Percentiles rank a stretch among this genome's conserved stretches.
Conservation (phyloP, 1,139 yeast genomes). For the Diutina rugosa region DNA sequence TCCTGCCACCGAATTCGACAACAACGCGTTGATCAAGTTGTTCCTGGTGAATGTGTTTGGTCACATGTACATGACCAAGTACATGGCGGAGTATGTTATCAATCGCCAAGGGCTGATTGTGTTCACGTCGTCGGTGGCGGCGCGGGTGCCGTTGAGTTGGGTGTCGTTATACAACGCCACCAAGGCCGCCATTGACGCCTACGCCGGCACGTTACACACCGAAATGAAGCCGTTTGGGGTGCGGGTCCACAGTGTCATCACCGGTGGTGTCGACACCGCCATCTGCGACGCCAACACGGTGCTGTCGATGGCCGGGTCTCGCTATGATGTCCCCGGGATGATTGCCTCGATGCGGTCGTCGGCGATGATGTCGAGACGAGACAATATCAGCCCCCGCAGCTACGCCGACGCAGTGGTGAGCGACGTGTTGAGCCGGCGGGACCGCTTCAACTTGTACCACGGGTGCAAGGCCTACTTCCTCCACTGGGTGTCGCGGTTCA, state of each 20-base stretch:
- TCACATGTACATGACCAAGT: slow-evolving; percentile 1
- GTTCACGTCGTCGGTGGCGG: slow-evolving; percentile 3
- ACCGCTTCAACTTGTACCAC: neutral
- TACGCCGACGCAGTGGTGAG: slow-evolving; percentile 1
- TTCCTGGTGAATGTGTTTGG: slow-evolving; percentile 1
- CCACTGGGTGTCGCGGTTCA: neutral
- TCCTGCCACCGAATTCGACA: neutral
- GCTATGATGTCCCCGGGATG: slow-evolving; percentile 1
- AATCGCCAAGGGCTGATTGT: slow-evolving; percentile 1
- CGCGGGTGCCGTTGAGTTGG: slow-evolving; percentile 1
- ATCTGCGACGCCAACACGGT: neutral
- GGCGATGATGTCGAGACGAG: neutral
- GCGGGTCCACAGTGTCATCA: slow-evolving; percentile 2
- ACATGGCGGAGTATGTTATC: neutral
- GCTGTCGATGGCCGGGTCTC: neutral
- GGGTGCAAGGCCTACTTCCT: neutral
- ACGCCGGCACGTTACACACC: neutral
- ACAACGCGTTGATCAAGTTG: neutral
- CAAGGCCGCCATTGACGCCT: slow-evolving; percentile 2
- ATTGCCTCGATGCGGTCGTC: neutral
- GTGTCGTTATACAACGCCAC: neutral
- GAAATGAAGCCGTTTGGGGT: slow-evolving; percentile 3
- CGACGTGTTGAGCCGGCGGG: neutral
- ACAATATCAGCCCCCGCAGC: neutral
- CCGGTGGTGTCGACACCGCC: slow-evolving; percentile 2